Base-by-base conservation (phyloP, 768 basidiomycete species). In the Megacollybia marginata region DNA sequence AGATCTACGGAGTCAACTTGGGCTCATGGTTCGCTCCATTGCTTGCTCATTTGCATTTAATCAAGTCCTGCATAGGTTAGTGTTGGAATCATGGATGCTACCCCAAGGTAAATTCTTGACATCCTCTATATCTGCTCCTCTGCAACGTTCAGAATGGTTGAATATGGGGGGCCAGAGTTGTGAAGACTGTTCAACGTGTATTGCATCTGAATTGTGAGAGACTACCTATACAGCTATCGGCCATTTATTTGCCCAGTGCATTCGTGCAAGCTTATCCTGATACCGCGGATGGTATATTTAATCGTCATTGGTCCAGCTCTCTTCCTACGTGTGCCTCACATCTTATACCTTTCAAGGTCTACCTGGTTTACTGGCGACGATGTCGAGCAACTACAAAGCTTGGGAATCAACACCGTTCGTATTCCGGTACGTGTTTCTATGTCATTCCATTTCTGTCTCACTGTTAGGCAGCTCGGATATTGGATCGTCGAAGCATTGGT, bases 11-110 rank as follows among this genome's bases (percentile, higher is more conserved):
- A 44, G 84, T 87, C 3, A 88, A 88, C 58, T 59, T 88, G 33
- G 83, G 85, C 13, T 80, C 79, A 48, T 85, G 82, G 81, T 78
- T 52, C 19, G 70, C 55, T 49, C 15, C 44, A 28, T 12, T 47
- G 9, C 9, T 4, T 20, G 28, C 19, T 10, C 32, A 12, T 12
- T 33, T 32, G 20, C 32, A 32, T 46, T 11, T 4, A 13, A 18
- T 32, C 33, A 53, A 34, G 44, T 53, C 54, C 35, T 44, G 38
- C 18, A 40, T 5, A 88, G 88, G 88, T 72, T 90, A 46, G 63
- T 90, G 0, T 62, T 88, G 5, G 88, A 90, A 57, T 57, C 85
- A n/a, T 90, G 88, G 88, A 90, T 90, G 87, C 70, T 88, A 38
- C 86, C 85, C 9, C 66, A 72, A 62, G 83, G 82, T 82, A 52